Conservation (phyloP, 1,284 basidiomycete species). For the Pascua sp. region DNA sequence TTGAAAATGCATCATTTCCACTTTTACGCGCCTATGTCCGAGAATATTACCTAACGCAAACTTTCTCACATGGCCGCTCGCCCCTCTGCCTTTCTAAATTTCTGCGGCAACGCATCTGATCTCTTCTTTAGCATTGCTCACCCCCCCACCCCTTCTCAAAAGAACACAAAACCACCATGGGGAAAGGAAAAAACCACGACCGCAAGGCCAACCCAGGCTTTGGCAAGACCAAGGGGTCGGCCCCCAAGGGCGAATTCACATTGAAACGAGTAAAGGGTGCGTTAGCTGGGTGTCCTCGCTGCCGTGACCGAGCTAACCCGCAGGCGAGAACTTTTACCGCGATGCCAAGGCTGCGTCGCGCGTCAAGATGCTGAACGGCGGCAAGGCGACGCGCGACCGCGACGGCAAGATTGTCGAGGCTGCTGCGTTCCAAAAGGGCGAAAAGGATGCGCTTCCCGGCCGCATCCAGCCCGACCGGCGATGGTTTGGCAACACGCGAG, state of each 20-base stretch:
- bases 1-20: too few relatives aligned
- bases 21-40: too few relatives aligned
- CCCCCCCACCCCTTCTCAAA: too few relatives aligned
- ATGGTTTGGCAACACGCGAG: slow-evolving; percentile 97
- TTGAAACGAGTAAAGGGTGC: slow-evolving; percentile 68
- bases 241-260: slow-evolving; percentile 39
- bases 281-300: slow-evolving; percentile 4
- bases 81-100: slow-evolving; percentile 3
- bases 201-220: slow-evolving; percentile 36
- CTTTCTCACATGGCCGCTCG: not conserved
- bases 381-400: slow-evolving; percentile 80
- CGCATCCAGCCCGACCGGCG: slow-evolving; percentile 86
- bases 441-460: slow-evolving; percentile 80
- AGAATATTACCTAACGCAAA: slow-evolving; percentile 2
- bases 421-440: slow-evolving; percentile 87
- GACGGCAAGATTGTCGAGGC: slow-evolving; percentile 87
- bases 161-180: slow-evolving; percentile 30
- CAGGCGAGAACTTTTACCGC: slow-evolving; percentile 75
- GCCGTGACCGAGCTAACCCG: not conserved
- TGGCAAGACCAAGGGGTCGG: slow-evolving; percentile 37
- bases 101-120: slow-evolving; percentile 4
- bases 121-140: slow-evolving; percentile 1
- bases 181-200: slow-evolving; percentile 50
- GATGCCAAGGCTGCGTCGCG: slow-evolving; percentile 78
- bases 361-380: slow-evolving; percentile 86